Evolutionary conservation across 2,329 filamentous ascomycete genomes (phyloP).

Genomic region (Trichoderma gracile): DNA sequence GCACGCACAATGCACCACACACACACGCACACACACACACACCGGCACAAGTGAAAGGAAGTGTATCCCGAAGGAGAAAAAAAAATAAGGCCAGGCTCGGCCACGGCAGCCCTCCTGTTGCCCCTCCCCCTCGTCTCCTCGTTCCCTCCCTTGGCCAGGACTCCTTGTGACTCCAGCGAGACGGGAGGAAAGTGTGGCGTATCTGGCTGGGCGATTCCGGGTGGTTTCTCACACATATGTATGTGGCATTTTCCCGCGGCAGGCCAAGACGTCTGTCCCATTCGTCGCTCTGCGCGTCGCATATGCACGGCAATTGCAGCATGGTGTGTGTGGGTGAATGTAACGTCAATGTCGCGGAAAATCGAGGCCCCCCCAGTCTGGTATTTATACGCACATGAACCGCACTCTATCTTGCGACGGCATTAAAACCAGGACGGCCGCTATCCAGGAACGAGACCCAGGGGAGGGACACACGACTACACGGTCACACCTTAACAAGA

Average conservation of each 20-base stretch:
- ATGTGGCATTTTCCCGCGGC: slow-evolving; percentile 24
- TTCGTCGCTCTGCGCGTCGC: slow-evolving; percentile 23
- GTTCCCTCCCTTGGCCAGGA: slow-evolving; percentile 21
- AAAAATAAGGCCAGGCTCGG: slow-evolving; percentile 7
- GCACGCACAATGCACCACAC: neutral
- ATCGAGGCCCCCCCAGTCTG: slow-evolving; percentile 25
- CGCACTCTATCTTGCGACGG: slow-evolving; percentile 22
- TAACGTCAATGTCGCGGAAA: slow-evolving; percentile 33
- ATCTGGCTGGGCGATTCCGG: slow-evolving; percentile 24
- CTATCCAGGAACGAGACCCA: neutral
- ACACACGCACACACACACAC: slow-evolving; percentile 3
- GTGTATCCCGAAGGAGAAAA: slow-evolving; percentile 19
- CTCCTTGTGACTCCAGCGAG: slow-evolving; percentile 14
- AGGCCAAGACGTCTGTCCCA: slow-evolving; percentile 26
- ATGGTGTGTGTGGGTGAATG: slow-evolving; percentile 30
- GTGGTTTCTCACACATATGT: slow-evolving; percentile 24
- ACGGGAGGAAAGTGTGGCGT: slow-evolving; percentile 20
- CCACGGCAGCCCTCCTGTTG: slow-evolving; percentile 10
- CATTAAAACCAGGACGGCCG: slow-evolving; percentile 19
- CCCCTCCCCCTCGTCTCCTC: neutral
- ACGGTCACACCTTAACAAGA: slow-evolving; percentile 17
- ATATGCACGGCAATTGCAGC: slow-evolving; percentile 27
- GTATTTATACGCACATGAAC: slow-evolving; percentile 28
- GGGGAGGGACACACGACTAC: neutral
- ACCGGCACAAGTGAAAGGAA: slow-evolving; percentile 14